Evolutionary conservation across 441 rosid genomes (phyloP).

Genomic region (Croton setiger): DNA sequence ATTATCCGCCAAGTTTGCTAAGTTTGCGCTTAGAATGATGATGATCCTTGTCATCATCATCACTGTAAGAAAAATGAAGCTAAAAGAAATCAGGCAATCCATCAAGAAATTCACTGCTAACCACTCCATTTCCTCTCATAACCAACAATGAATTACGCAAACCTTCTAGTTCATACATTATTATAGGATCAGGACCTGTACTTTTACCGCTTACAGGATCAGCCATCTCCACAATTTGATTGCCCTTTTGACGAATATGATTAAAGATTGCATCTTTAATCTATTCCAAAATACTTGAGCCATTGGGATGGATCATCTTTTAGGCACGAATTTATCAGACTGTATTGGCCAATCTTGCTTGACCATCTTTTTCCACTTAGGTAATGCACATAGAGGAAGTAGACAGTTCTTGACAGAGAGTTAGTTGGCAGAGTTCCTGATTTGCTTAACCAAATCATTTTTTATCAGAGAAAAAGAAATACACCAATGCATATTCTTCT

Average conservation of each 20-base stretch:
- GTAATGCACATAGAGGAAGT: neutral
- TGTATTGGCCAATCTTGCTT: constrained; percentile 15
- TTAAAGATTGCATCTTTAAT: neutral
- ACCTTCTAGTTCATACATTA: neutral
- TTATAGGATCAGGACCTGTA: too few relatives aligned
- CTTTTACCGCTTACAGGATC: neutral
- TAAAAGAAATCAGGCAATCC: neutral
- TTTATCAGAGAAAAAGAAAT: constrained; percentile 15
- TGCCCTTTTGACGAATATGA: neutral
- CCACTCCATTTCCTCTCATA: neutral
- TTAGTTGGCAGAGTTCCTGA: neutral
- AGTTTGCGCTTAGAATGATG: neutral
- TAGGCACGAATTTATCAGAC: constrained; percentile 3
- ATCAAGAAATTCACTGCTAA: neutral
- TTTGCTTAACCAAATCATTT: neutral
- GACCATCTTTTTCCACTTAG: neutral
- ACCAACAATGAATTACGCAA: neutral
- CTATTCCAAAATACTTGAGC: neutral
- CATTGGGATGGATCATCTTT: neutral
- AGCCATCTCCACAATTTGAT: neutral
- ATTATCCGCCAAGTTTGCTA: too few relatives aligned
- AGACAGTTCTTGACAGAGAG: neutral
- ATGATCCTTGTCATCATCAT: neutral
- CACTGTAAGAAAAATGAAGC: neutral
- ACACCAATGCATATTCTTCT: constrained; percentile 15